Base-by-base conservation (phyloP, 176 grass and related monocot species). In the Metroxylon sagu region DNA sequence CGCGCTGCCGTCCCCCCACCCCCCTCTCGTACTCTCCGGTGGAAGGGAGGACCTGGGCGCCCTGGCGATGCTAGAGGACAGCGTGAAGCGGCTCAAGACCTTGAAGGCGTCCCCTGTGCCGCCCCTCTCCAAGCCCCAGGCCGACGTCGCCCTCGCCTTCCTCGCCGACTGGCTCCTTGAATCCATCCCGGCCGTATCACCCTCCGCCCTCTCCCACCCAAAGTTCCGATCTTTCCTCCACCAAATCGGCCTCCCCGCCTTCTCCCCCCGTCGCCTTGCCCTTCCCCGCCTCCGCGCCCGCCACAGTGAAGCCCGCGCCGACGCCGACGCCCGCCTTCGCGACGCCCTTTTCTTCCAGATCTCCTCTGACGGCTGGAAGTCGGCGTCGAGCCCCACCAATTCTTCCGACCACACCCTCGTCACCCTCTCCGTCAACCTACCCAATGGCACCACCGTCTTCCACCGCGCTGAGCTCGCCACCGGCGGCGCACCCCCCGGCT, bases 311-410 rank as follows among this genome's bases (percentile, higher is more conserved):
- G 83, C 86, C 0, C 61, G 68, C 18, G 26, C 74, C 5, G 77
- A 75, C 60, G 80, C 65, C 3, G 68, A 82, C 29, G 91, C 86
- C 23, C 74, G 86, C 51, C 51, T 96, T 18, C 74, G 77, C 1
- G 86, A 96, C 56, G 86, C 86, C 3, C 74, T 66, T 0, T 96
- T 96, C 86, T 96, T 96, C 65, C 91, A 96, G 83, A 74, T 95
- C 49, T 68, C 86, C 5, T 76, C 77, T 1, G 80, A 87, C 56
- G 86, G 91, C 4, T 79, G 87, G 80, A 43, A 43, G 35, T 43
- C 78, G 53, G 48, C 69, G 66, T 43, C 35, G 35, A 43, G 35
- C 35, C 35, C 35, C 18, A 31, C 65, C 19, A 35, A 63, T 18
- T 19, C 58, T 6, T 59, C 54, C 0, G 53, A 61, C 16, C 49